Conservation (phyloP, 1,284 basidiomycete genomes). For the Cryptococcus amylolentus region DNA sequence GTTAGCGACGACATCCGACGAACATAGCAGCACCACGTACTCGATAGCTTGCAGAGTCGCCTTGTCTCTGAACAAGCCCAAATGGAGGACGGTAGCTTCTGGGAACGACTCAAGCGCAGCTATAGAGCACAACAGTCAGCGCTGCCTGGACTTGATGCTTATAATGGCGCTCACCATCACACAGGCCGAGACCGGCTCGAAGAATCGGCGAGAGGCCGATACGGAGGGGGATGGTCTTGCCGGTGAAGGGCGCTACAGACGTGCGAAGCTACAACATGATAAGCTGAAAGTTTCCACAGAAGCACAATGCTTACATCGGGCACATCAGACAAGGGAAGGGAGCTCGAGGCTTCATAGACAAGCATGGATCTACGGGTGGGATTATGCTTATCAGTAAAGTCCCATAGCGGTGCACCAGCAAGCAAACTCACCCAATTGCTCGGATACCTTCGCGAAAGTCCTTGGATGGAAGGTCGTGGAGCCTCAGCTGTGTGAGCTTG, state of each 20-base stretch:
- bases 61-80: conserved; percentile 84
- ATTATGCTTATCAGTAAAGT: neutral
- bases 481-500: conserved; percentile 41
- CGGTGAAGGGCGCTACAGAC: conserved; percentile 49
- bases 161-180: conserved; percentile 58
- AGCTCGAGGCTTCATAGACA: conserved; percentile 36
- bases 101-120: conserved; percentile 74
- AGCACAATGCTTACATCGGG: conserved; percentile 33
- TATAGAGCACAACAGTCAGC: conserved; percentile 11
- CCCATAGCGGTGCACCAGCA: neutral
- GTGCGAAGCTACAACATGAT: conserved; percentile 36
- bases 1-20: conserved; percentile 7
- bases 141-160: no score
- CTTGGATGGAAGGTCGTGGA: conserved; percentile 43
- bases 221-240: conserved; percentile 53
- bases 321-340: conserved; percentile 31
- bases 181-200: conserved; percentile 91
- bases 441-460: conserved; percentile 44
- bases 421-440: conserved; percentile 32
- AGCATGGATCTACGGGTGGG: conserved; percentile 31
- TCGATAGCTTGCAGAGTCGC: conserved; percentile 87
- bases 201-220: conserved; percentile 87
- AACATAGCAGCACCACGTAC: conserved; percentile 53
- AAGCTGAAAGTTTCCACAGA: neutral
- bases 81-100: conserved; percentile 81